A percentile compares a stretch with the other conserved stretches of the same genome.
These are phyloP conservation scores for Chaetothyriales sp. DNA, from an alignment of 2,329 filamentous ascomycete species.

Conservation along the genomic window DNA sequence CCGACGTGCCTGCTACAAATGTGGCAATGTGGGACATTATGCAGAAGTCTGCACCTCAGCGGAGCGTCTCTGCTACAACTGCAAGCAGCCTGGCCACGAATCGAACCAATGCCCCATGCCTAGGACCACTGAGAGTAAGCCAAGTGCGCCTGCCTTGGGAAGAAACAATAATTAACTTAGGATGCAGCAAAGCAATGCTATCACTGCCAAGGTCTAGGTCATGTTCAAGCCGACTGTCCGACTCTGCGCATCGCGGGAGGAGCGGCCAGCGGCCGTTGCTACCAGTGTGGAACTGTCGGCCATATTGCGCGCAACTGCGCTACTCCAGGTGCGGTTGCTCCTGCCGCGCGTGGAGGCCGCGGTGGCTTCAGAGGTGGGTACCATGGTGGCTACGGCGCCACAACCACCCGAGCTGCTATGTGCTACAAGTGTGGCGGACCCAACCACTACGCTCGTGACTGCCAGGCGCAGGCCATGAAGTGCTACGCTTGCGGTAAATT, in stretches of 20 bases:
- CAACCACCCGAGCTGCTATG: slow-evolving; percentile 40
- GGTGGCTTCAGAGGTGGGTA: slow-evolving; percentile 46
- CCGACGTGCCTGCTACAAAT: slow-evolving; percentile 67
- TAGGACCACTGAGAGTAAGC: slow-evolving; percentile 77
- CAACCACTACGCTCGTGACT: slow-evolving; percentile 97
- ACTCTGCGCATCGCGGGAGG: slow-evolving; percentile 78
- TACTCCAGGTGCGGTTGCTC: slow-evolving; percentile 54
- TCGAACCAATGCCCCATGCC: slow-evolving; percentile 95
- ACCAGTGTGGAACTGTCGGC: slow-evolving; percentile 85
- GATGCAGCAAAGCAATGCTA: slow-evolving; percentile 89
- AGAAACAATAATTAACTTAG: background rate
- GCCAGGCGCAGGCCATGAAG: slow-evolving; percentile 97
- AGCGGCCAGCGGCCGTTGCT: slow-evolving; percentile 76
- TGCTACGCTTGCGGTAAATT: slow-evolving; percentile 96
- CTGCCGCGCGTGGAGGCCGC: slow-evolving; percentile 55
- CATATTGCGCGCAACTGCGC: slow-evolving; percentile 87
- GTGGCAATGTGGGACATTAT: slow-evolving; percentile 64
- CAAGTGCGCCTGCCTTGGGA: background rate
- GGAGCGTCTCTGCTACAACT: slow-evolving; percentile 99
- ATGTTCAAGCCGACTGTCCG: slow-evolving; percentile 97
- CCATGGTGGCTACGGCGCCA: slow-evolving; percentile 56
- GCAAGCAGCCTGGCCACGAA: slow-evolving; percentile 72
- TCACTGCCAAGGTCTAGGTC: slow-evolving; percentile 94
- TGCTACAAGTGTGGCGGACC: slow-evolving; percentile 67
- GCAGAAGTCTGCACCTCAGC: slow-evolving; percentile 90